These are phyloP conservation scores for Camellia oleifera DNA, from an alignment of 179 eudicot species.

Conservation along the genomic window DNA sequence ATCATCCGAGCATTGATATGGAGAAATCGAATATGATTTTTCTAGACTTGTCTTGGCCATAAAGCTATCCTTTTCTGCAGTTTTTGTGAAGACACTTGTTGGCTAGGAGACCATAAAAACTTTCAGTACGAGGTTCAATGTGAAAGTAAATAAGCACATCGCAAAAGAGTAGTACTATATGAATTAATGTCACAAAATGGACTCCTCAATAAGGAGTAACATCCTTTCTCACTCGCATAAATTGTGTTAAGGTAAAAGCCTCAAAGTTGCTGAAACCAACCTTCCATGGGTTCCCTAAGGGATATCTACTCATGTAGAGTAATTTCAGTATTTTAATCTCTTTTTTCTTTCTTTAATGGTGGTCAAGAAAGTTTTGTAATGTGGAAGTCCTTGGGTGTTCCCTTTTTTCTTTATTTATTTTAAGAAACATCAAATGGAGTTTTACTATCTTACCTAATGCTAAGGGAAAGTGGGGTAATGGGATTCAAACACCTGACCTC, in stretches of 20 bases:
- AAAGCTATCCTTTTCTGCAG: constrained; percentile 21
- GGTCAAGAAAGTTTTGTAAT: not conserved
- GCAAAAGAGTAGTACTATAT: not conserved
- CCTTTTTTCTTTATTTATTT: not conserved
- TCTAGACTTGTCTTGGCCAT: constrained; percentile 31
- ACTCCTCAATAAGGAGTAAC: not conserved
- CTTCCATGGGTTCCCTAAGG: not conserved
- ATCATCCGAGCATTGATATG: constrained; percentile 86
- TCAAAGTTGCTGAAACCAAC: not conserved
- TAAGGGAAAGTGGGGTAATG: not conserved
- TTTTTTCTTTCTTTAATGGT: not conserved
- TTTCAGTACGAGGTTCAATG: not conserved
- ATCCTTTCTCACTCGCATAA: not conserved
- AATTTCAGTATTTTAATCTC: too few species aligned
- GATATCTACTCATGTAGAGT: not conserved
- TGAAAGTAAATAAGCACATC: constrained; percentile 2
- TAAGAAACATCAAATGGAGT: not conserved
- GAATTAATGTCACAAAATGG: not conserved
- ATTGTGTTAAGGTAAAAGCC: not conserved
- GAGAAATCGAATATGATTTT: constrained; percentile 90
- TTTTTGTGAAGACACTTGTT: constrained; percentile 16
- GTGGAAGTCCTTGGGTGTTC: too few species aligned
- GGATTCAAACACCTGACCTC: not conserved
- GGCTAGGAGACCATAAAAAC: constrained; percentile 11
- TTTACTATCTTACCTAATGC: not conserved